Percentiles rank a stretch among this genome's conserved stretches.
Evolutionary conservation across 208 protist genomes (phyloP).

Genomic region (Sergeia podlipaevii): DNA sequence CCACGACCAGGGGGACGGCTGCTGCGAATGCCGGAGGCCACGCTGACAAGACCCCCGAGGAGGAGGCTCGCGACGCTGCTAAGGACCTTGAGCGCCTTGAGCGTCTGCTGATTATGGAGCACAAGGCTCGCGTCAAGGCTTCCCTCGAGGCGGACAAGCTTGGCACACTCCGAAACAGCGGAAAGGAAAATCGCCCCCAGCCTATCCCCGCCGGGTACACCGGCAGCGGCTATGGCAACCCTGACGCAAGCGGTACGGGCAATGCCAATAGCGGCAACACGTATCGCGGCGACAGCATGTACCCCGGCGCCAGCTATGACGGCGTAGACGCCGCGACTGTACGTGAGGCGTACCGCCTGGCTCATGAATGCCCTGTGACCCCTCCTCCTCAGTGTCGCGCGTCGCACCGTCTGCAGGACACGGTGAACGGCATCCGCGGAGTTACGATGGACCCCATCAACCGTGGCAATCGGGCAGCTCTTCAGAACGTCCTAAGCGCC

Average conservation of each 20-base stretch:
- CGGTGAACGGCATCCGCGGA: conserved; percentile 51
- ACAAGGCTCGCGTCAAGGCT: conserved; percentile 73
- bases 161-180: conserved; percentile 20
- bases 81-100: conserved; percentile 84
- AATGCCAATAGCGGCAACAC: conserved; percentile 4
- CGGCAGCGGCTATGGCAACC: not conserved
- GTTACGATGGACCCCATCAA: conserved; percentile 70
- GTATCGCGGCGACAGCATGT: conserved; percentile 11
- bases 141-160: conserved; percentile 58
- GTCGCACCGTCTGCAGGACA: conserved; percentile 76
- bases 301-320: conserved; percentile 11
- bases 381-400: conserved; percentile 67
- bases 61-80: conserved; percentile 41
- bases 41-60: conserved; percentile 30
- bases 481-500: conserved; percentile 22
- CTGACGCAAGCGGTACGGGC: conserved; percentile 5
- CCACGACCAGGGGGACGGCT: not conserved
- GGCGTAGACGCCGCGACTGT: conserved; percentile 26
- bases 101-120: conserved; percentile 84
- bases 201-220: conserved; percentile 25
- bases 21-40: conserved; percentile 1
- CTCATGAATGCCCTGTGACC: conserved; percentile 63
- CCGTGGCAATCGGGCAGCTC: conserved; percentile 28
- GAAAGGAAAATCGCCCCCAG: conserved; percentile 29
- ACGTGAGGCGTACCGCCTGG: conserved; percentile 56